phyloP scores from a whole-genome alignment of 495 filamentous ascomycete genomes.

The Haplographium delicatum region DNA sequence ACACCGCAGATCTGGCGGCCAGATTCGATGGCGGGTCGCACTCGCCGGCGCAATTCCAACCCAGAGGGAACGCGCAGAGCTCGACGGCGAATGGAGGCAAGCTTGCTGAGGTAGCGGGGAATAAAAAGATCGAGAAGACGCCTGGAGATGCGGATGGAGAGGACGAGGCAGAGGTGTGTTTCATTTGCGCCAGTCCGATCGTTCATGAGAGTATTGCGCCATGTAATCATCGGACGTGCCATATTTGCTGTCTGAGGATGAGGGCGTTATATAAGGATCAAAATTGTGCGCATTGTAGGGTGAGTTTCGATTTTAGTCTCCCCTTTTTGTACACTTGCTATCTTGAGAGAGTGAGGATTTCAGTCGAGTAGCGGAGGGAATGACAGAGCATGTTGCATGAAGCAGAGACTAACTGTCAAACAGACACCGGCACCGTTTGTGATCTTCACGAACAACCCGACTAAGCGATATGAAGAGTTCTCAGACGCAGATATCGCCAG shows the following conservation, averaged over 20 bases:
- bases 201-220: constrained; percentile 80
- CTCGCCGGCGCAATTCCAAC: neutral
- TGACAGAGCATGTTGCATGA: no score
- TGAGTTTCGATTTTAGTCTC: constrained; percentile 37
- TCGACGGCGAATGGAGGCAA: neutral
- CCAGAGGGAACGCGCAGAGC: neutral
- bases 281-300: constrained; percentile 88
- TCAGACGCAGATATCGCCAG: constrained; percentile 62
- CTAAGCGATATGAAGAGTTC: constrained; percentile 82
- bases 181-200: constrained; percentile 89
- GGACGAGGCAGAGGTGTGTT: constrained; percentile 78
- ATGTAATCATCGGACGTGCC: constrained; percentile 92
- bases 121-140: constrained; percentile 2
- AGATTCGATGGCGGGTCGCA: constrained; percentile 8
- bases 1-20: constrained; percentile 4
- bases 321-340: no score
- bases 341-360: no score
- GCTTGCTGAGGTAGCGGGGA: neutral
- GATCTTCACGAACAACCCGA: constrained; percentile 80
- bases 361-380: no score
- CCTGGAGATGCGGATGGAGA: constrained; percentile 37
- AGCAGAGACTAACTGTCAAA: constrained; percentile 2
- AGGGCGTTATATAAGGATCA: constrained; percentile 93
- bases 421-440: constrained; percentile 78
- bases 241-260: constrained; percentile 87